phyloP scores from a whole-genome alignment of 768 basidiomycete species.

The Collybiopsis luxurians region DNA sequence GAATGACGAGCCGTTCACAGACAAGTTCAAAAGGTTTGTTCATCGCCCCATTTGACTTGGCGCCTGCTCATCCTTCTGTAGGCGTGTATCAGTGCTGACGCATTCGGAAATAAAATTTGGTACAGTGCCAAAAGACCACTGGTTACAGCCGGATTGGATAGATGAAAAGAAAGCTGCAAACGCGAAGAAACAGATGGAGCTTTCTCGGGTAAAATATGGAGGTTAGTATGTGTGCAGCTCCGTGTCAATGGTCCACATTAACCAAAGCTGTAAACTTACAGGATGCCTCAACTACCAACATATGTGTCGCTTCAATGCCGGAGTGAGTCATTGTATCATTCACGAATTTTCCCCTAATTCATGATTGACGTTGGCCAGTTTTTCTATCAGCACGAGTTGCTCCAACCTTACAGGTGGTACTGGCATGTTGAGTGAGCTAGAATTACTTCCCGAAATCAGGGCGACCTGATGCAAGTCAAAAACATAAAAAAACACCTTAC shows the following conservation, averaged over 20 bases:
- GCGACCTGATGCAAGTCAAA: too few relatives aligned
- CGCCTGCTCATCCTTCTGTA: slow-evolving; percentile 7
- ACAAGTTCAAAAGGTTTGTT: slow-evolving; percentile 46
- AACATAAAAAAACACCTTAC: too few relatives aligned
- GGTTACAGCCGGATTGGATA: slow-evolving; percentile 71
- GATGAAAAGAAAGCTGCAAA: slow-evolving; percentile 59
- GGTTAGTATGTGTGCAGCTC: slow-evolving; percentile 12
- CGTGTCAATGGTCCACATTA: too few relatives aligned
- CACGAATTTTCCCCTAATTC: slow-evolving; percentile 12
- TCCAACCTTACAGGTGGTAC: slow-evolving; percentile 55
- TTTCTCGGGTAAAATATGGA: slow-evolving; percentile 42
- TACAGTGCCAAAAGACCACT: slow-evolving; percentile 53
- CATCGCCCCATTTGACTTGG: not conserved
- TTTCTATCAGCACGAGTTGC: slow-evolving; percentile 54
- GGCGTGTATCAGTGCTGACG: slow-evolving; percentile 25
- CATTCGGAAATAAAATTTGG: slow-evolving; percentile 41
- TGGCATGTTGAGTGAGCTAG: slow-evolving; percentile 55
- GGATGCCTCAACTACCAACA: slow-evolving; percentile 62
- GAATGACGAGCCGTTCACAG: slow-evolving; percentile 57
- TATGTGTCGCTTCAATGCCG: slow-evolving; percentile 80
- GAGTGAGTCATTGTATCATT: slow-evolving; percentile 36
- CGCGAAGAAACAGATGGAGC: slow-evolving; percentile 49
- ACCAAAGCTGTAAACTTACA: not conserved
- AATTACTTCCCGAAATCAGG: too few relatives aligned
- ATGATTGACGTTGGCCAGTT: slow-evolving; percentile 28